Conservation (phyloP, 148 eudicot species). For the Cornus controversa region DNA sequence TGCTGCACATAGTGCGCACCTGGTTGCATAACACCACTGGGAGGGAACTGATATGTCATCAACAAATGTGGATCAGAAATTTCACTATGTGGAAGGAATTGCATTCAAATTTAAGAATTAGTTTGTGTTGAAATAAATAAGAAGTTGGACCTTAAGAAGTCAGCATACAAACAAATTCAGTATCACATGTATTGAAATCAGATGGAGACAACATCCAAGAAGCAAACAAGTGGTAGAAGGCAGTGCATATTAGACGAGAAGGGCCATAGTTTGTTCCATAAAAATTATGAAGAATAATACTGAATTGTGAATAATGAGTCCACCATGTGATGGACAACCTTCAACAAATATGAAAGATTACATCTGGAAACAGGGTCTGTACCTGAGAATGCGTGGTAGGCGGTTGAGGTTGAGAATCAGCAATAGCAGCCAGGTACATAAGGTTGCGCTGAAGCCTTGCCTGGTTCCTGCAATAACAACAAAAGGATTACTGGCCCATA, state of each 20-base stretch:
- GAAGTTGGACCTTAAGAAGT: not conserved
- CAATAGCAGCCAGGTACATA: slow-evolving; percentile 94
- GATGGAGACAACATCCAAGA: not conserved
- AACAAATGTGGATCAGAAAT: not conserved
- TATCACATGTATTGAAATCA: too few relatives aligned
- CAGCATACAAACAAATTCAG: too few relatives aligned
- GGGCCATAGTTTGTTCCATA: not conserved
- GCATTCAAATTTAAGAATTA: not conserved
- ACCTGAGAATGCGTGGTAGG: slow-evolving; percentile 83
- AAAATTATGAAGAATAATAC: not conserved
- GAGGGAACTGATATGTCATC: slow-evolving; percentile 40
- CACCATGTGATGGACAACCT: not conserved
- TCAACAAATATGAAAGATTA: not conserved
- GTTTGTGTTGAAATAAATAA: not conserved
- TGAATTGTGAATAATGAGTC: not conserved
- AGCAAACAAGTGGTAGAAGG: not conserved
- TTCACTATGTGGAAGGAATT: not conserved
- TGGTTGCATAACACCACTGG: slow-evolving; percentile 56
- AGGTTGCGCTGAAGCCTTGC: slow-evolving; percentile 85
- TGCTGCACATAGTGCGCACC: slow-evolving; percentile 75
- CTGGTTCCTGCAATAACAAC: slow-evolving; percentile 53
- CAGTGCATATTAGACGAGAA: too few relatives aligned
- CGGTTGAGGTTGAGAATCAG: slow-evolving; percentile 88
- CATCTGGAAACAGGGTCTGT: not conserved
- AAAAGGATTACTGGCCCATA: not conserved